These are phyloP conservation scores for Cicer cuneatum DNA, from an alignment of 306 rosid species.

Conservation along the genomic window DNA sequence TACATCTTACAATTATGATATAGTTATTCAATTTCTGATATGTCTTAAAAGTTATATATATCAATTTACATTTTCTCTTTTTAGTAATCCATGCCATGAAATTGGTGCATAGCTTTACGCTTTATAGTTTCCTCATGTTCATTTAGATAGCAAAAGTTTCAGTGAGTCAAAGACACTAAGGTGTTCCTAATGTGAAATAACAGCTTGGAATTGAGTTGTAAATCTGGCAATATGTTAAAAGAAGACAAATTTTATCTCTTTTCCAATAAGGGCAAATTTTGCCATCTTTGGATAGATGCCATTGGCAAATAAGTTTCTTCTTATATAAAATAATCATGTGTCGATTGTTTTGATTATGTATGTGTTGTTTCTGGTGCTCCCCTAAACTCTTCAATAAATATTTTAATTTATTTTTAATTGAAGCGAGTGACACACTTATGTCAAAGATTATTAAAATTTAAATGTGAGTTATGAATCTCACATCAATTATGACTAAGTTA, in stretches of 20 bases:
- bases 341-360: too few species aligned
- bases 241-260: slow-evolving; percentile 28
- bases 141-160: slow-evolving; percentile 55
- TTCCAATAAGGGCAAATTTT: slow-evolving; percentile 10
- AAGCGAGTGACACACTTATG: too few species aligned
- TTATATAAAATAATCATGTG: neutral
- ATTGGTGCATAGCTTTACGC: slow-evolving; percentile 48
- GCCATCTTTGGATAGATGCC: slow-evolving; percentile 30
- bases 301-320: slow-evolving; percentile 45
- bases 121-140: slow-evolving; percentile 47
- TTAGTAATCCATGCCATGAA: slow-evolving; percentile 43
- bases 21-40: slow-evolving; percentile 39
- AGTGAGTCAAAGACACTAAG: slow-evolving; percentile 44
- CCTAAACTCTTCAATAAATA: too few species aligned
- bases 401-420: too few species aligned
- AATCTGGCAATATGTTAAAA: slow-evolving; percentile 22
- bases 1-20: slow-evolving; percentile 52
- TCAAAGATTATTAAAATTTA: too few species aligned
- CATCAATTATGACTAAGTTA: too few species aligned
- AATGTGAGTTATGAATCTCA: too few species aligned
- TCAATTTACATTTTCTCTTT: slow-evolving; percentile 36
- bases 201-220: slow-evolving; percentile 44
- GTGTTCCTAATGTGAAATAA: slow-evolving; percentile 34
- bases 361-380: too few species aligned
- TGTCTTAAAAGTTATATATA: slow-evolving; percentile 33